A percentile compares a stretch with the other conserved stretches of the same genome.
Evolutionary conservation across 1,284 basidiomycete genomes (phyloP).

Genomic region (Lentinula novae-zelandiae): DNA sequence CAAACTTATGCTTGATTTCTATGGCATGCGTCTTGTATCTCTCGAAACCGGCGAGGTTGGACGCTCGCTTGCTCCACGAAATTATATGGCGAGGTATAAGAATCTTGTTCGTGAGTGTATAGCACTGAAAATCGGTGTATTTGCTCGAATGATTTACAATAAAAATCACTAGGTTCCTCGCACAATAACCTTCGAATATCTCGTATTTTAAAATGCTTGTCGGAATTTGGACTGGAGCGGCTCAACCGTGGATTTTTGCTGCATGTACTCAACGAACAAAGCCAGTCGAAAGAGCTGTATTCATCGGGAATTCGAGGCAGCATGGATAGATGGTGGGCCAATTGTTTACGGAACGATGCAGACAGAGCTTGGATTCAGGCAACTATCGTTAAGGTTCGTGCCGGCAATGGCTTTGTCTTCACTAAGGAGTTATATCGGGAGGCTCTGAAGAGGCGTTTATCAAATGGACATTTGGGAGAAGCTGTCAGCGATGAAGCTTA

Average conservation of each 20-base stretch:
- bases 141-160: neutral
- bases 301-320: slow-evolving; percentile 47
- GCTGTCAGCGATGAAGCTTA: neutral
- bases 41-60: slow-evolving; percentile 53
- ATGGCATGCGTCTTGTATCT: slow-evolving; percentile 62
- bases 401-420: slow-evolving; percentile 40
- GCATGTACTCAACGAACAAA: slow-evolving; percentile 67
- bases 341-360: slow-evolving; percentile 59
- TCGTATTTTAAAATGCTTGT: slow-evolving; percentile 73
- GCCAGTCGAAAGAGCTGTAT: slow-evolving; percentile 52
- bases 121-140: slow-evolving; percentile 2
- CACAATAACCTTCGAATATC: slow-evolving; percentile 80
- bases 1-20: slow-evolving; percentile 71
- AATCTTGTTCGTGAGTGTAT: slow-evolving; percentile 64
- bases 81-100: slow-evolving; percentile 48
- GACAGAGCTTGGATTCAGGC: slow-evolving; percentile 54
- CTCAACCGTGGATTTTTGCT: slow-evolving; percentile 66
- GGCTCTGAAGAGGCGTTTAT: slow-evolving; percentile 37
- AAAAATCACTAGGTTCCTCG: slow-evolving; percentile 39
- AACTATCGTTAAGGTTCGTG: slow-evolving; percentile 46
- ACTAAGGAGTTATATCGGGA: slow-evolving; percentile 54
- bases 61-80: slow-evolving; percentile 39
- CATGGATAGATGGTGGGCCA: slow-evolving; percentile 78
- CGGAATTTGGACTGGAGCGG: slow-evolving; percentile 61
- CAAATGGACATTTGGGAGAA: slow-evolving; percentile 28